Conservation (phyloP, 2,329 filamentous ascomycete genomes). For the Cadophora sp. region DNA sequence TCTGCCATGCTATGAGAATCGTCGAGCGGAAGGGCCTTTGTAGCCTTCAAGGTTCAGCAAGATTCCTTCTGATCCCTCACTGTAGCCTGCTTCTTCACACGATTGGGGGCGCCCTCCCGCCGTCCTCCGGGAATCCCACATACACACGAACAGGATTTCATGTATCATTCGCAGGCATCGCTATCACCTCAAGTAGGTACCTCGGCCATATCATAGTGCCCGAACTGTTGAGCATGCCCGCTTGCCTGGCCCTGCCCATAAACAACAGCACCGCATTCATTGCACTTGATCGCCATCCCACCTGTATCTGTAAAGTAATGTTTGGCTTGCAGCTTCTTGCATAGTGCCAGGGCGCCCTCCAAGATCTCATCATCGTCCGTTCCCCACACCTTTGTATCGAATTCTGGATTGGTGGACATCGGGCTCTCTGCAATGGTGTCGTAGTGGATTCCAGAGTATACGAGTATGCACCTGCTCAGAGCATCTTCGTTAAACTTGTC, state of each 20-base stretch:
- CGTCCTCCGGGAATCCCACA: background rate
- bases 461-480: slow-evolving; percentile 73
- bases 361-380: slow-evolving; percentile 70
- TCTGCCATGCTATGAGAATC: too few relatives aligned
- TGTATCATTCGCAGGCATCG: background rate
- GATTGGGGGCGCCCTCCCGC: too few relatives aligned
- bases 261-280: slow-evolving; percentile 72
- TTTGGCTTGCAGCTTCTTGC: slow-evolving; percentile 68
- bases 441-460: slow-evolving; percentile 94
- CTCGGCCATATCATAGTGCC: slow-evolving; percentile 64
- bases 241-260: slow-evolving; percentile 69
- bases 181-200: slow-evolving; percentile 41
- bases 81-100: background rate
- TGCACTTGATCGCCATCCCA: slow-evolving; percentile 80
- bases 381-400: slow-evolving; percentile 71
- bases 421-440: slow-evolving; percentile 83
- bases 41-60: background rate
- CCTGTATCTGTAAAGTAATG: slow-evolving; percentile 92
- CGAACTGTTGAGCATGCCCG: slow-evolving; percentile 66
- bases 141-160: background rate
- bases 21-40: background rate
- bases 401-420: slow-evolving; percentile 69
- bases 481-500: slow-evolving; percentile 80
- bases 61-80: background rate
- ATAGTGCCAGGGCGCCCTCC: slow-evolving; percentile 68